Percentiles rank a stretch among this genome's conserved stretches.
phyloP scores from a whole-genome alignment of 345 rosid species.

The Hibiscus syriacus region DNA sequence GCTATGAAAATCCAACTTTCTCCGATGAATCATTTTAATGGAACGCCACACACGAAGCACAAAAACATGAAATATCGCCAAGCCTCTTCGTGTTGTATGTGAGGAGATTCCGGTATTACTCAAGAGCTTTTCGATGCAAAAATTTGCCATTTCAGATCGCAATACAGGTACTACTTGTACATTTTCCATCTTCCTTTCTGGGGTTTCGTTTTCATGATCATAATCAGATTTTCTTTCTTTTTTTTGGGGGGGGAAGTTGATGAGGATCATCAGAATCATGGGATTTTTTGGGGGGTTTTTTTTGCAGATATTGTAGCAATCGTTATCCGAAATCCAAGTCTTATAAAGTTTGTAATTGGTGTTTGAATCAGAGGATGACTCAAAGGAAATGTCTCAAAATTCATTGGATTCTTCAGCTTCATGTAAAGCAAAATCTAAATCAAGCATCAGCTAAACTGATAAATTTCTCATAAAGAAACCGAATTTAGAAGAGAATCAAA shows the following conservation, averaged over 20 bases:
- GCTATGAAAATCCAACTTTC: slow-evolving; percentile 1
- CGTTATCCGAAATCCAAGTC: slow-evolving; percentile 47
- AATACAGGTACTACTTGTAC: slow-evolving; percentile 41
- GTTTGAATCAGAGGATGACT: slow-evolving; percentile 30
- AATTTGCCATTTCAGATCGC: slow-evolving; percentile 59
- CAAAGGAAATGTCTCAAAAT: slow-evolving; percentile 33
- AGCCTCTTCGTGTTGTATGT: slow-evolving; percentile 50
- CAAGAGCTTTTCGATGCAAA: slow-evolving; percentile 53
- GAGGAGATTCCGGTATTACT: slow-evolving; percentile 56
- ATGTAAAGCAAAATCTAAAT: slow-evolving; percentile 18
- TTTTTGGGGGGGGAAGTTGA: neutral
- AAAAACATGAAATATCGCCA: slow-evolving; percentile 16
- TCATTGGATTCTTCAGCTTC: slow-evolving; percentile 30
- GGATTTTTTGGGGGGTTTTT: too few species aligned
- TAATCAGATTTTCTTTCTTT: neutral
- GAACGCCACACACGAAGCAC: neutral
- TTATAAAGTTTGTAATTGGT: slow-evolving; percentile 60
- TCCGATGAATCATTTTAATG: neutral
- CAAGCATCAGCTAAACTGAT: slow-evolving; percentile 20
- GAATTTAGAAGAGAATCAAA: slow-evolving; percentile 12
- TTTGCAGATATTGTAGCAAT: slow-evolving; percentile 58
- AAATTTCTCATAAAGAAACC: slow-evolving; percentile 30
- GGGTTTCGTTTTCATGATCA: neutral
- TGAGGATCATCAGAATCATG: neutral
- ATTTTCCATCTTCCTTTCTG: neutral